Evolutionary conservation across 495 filamentous ascomycete genomes (phyloP).

Genomic region (Cudoniella acicularis): DNA sequence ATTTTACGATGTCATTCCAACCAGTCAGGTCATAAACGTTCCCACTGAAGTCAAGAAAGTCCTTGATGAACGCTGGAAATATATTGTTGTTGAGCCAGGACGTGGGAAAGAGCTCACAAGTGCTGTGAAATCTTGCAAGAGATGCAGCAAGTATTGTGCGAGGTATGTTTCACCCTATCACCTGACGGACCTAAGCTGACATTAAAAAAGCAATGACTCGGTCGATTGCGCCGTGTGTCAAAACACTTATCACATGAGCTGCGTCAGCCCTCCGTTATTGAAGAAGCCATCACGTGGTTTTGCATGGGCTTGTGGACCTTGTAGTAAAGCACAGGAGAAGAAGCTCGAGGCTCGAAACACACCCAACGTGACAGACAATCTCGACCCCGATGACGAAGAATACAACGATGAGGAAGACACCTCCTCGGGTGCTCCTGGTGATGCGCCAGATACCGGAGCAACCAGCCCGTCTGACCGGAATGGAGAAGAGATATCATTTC

Average conservation of each 20-base stretch:
- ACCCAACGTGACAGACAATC: conserved; percentile 52
- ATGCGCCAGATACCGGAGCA: conserved; percentile 49
- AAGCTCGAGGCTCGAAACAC: conserved; percentile 90
- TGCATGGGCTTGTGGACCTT: conserved; percentile 95
- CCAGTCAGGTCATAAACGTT: conserved; percentile 90
- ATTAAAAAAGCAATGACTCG: conserved; percentile 70
- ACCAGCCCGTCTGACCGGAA: conserved; percentile 56
- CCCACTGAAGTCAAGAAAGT: conserved; percentile 91
- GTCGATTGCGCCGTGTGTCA: conserved; percentile 95
- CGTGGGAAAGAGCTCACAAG: conserved; percentile 93
- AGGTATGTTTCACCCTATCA: conserved; percentile 53
- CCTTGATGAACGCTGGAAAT: conserved; percentile 92
- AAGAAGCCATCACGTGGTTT: conserved; percentile 98
- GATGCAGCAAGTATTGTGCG: conserved; percentile 84
- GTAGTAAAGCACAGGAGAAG: conserved; percentile 88
- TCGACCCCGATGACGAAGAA: conserved; percentile 78
- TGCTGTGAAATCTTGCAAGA: conserved; percentile 93
- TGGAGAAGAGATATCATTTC: conserved; percentile 46
- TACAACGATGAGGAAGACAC: conserved; percentile 72
- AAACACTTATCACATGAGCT: conserved; percentile 97
- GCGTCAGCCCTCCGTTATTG: conserved; percentile 84
- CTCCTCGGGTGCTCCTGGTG: conserved; percentile 49
- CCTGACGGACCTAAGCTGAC: conserved; percentile 25
- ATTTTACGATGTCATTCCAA: conserved; percentile 94
- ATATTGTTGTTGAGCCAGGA: conserved; percentile 85